A percentile compares a stretch with the other conserved stretches of the same genome.
phyloP scores from a whole-genome alignment of 495 filamentous ascomycete genomes.

The Letharia lupina region DNA sequence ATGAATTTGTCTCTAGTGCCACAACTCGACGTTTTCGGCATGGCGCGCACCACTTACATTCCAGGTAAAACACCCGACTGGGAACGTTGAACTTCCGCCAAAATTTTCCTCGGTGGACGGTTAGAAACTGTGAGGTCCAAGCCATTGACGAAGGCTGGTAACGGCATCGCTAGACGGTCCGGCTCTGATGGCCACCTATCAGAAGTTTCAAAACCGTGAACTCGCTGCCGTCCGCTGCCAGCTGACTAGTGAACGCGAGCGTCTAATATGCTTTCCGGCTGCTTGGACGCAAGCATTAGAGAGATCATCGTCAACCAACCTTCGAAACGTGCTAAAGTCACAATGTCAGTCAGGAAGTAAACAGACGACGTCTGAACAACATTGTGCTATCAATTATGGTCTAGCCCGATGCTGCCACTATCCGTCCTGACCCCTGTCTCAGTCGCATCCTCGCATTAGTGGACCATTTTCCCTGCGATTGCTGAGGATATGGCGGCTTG shows the following conservation, averaged over 20 bases:
- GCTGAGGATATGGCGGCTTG: slow-evolving; percentile 6
- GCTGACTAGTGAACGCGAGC: background rate
- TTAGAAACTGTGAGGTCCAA: background rate
- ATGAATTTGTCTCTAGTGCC: background rate
- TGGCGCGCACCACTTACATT: slow-evolving; percentile 10
- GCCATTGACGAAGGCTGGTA: slow-evolving; percentile 1
- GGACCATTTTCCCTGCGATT: slow-evolving; percentile 12
- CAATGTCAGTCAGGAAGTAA: background rate
- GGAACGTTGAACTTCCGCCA: slow-evolving; percentile 8
- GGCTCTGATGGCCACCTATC: background rate
- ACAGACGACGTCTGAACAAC: slow-evolving; percentile 8
- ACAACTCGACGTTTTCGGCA: slow-evolving; percentile 12
- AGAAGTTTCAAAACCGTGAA: slow-evolving; percentile 8
- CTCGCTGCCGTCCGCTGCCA: slow-evolving; percentile 4
- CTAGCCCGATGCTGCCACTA: slow-evolving; percentile 14
- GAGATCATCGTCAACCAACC: background rate
- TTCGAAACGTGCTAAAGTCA: background rate
- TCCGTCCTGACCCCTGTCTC: slow-evolving; percentile 9
- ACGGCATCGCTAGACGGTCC: background rate
- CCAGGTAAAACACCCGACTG: slow-evolving; percentile 13
- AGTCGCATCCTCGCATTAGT: slow-evolving; percentile 8
- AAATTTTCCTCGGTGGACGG: background rate
- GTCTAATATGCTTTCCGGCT: background rate
- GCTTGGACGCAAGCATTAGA: background rate
- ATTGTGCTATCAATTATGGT: slow-evolving; percentile 1